Evolutionary conservation across 371 early-diverging fungal genomes (phyloP).

Genomic region (Coelomomyces lativittatus): DNA sequence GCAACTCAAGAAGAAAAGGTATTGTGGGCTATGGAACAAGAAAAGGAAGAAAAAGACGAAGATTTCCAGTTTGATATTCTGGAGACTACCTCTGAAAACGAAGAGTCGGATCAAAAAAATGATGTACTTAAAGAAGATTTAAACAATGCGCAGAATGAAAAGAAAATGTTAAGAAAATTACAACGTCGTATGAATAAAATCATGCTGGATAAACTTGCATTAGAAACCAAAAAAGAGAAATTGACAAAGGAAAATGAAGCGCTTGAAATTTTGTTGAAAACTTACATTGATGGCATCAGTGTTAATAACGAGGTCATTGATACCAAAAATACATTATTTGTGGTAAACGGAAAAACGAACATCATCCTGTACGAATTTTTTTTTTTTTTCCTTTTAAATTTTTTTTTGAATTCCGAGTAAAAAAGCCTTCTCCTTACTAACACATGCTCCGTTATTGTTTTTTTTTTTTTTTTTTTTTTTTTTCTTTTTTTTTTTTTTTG

Average conservation of each 20-base stretch:
- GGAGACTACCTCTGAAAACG: not conserved
- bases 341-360: constrained; percentile 22
- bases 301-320: constrained; percentile 18
- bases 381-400: no score
- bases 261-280: constrained; percentile 16
- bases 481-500: no score
- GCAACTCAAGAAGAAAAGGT: constrained; percentile 22
- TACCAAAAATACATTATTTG: constrained; percentile 22
- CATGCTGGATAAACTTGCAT: constrained; percentile 15
- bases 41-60: not conserved
- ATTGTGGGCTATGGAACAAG: constrained; percentile 1
- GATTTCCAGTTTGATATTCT: not conserved
- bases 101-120: not conserved
- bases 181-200: constrained; percentile 30
- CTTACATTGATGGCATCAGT: constrained; percentile 32
- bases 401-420: no score
- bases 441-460: no score
- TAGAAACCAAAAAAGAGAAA: constrained; percentile 10
- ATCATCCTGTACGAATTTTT: constrained; percentile 1
- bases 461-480: no score
- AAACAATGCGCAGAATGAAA: not conserved
- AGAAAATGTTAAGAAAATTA: constrained; percentile 7
- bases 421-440: no score
- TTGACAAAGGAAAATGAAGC: constrained; percentile 21
- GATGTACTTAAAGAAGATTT: not conserved